Percentiles rank a stretch among this genome's conserved stretches.
phyloP scores from a whole-genome alignment of 805 yeast genomes.

The Nakazawaea ishiwadae region DNA sequence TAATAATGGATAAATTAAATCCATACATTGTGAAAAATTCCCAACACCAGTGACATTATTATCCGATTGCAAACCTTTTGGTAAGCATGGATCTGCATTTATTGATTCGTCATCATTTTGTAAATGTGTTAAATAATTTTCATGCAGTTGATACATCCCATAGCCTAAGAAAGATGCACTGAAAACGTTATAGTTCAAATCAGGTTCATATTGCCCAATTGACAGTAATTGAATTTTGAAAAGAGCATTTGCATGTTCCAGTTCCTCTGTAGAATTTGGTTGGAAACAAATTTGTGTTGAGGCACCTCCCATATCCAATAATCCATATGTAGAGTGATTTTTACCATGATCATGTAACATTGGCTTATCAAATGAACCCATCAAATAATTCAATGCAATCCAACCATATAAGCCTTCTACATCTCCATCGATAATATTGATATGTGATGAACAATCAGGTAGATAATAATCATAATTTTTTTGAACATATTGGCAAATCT shows the following conservation, averaged over 20 bases:
- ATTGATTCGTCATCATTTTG: slow-evolving; percentile 12
- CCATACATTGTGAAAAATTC: slow-evolving; percentile 43
- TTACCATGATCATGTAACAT: slow-evolving; percentile 36
- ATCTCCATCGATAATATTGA: slow-evolving; percentile 60
- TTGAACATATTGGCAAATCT: slow-evolving; percentile 46
- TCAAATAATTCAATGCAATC: slow-evolving; percentile 56
- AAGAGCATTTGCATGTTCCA: slow-evolving; percentile 41
- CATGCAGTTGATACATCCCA: slow-evolving; percentile 55
- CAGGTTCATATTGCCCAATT: slow-evolving; percentile 20
- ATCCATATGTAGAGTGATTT: slow-evolving; percentile 46
- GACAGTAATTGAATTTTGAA: slow-evolving; percentile 40
- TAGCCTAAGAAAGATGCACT: slow-evolving; percentile 56
- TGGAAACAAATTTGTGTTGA: slow-evolving; percentile 62
- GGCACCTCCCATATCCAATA: slow-evolving; percentile 62
- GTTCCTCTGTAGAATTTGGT: slow-evolving; percentile 43
- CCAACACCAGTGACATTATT: slow-evolving; percentile 43
- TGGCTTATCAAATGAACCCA: slow-evolving; percentile 37
- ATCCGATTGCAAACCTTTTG: slow-evolving; percentile 32
- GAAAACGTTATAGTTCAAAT: slow-evolving; percentile 37
- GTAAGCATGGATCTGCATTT: slow-evolving; percentile 62
- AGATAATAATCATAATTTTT: slow-evolving; percentile 44
- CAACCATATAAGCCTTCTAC: slow-evolving; percentile 65
- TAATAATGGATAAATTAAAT: slow-evolving; percentile 41
- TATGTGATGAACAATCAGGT: slow-evolving; percentile 58
- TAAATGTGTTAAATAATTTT: slow-evolving; percentile 37